Evolutionary conservation across 2,329 filamentous ascomycete species (phyloP).

Genomic region (Plenodomus lindquistii): DNA sequence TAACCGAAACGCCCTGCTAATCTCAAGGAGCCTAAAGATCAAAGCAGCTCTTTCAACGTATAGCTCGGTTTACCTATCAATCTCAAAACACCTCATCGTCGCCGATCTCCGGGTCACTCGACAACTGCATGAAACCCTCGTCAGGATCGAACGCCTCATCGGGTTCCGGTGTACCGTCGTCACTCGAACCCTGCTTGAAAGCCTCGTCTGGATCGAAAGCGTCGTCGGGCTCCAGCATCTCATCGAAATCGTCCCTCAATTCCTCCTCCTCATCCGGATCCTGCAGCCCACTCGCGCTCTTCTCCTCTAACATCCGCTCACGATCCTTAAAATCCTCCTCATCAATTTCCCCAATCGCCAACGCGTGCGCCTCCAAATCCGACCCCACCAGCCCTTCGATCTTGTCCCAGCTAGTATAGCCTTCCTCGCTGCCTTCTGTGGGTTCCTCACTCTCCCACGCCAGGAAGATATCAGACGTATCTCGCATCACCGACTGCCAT

Average conservation of each 20-base stretch:
- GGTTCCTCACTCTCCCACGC: constrained; percentile 3
- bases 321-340: constrained; percentile 7
- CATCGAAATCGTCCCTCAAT: no score
- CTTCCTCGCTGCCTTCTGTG: background rate
- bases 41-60: background rate
- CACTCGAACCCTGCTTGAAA: background rate
- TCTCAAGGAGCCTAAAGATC: background rate
- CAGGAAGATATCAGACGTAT: constrained; percentile 10
- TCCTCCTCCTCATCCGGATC: no score
- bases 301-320: background rate
- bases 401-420: constrained; percentile 9
- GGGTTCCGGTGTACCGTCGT: background rate
- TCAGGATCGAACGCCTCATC: background rate
- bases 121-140: background rate
- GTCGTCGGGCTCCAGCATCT: background rate
- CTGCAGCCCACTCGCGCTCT: no score
- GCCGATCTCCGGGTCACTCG: background rate
- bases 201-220: background rate
- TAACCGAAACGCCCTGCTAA: background rate
- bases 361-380: constrained; percentile 7
- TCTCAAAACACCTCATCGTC: background rate
- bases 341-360: constrained; percentile 8
- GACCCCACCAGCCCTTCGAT: constrained; percentile 2
- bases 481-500: background rate
- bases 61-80: no score